Percentiles rank a stretch among this genome's conserved stretches.
phyloP scores from a whole-genome alignment of 805 yeast genomes.

The Barnettozyma populi region DNA sequence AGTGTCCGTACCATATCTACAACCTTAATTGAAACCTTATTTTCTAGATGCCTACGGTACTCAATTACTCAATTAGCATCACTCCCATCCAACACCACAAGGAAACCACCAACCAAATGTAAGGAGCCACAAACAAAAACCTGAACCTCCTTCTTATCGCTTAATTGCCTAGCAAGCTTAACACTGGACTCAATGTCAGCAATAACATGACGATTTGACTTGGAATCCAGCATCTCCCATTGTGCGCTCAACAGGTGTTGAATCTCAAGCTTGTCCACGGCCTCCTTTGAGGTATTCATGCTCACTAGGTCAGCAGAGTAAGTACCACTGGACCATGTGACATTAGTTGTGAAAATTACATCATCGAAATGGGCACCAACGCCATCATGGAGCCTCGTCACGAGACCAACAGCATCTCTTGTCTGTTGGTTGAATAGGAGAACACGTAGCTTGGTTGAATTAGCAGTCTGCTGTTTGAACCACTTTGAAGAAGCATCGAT shows the following conservation, averaged over 20 bases:
- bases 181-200: slow-evolving; percentile 74
- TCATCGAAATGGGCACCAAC: slow-evolving; percentile 55
- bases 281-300: slow-evolving; percentile 72
- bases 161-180: slow-evolving; percentile 37
- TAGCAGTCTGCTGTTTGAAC: slow-evolving; percentile 47
- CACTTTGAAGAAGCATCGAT: slow-evolving; percentile 76
- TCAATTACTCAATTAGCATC: neutral
- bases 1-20: neutral
- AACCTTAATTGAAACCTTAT: neutral
- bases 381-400: slow-evolving; percentile 44
- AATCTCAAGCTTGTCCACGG: slow-evolving; percentile 72
- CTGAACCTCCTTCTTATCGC: slow-evolving; percentile 36
- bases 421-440: slow-evolving; percentile 92
- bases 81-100: slow-evolving; percentile 66
- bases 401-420: slow-evolving; percentile 69
- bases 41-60: neutral
- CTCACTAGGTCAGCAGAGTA: slow-evolving; percentile 83
- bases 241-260: slow-evolving; percentile 68
- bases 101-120: slow-evolving; percentile 89
- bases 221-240: slow-evolving; percentile 55
- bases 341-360: slow-evolving; percentile 83
- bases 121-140: slow-evolving; percentile 92
- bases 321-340: slow-evolving; percentile 80
- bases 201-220: slow-evolving; percentile 45
- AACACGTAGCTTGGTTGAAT: slow-evolving; percentile 33